Conservation (phyloP, 2,329 filamentous ascomycete genomes). For the Aspergillus intermedius region DNA sequence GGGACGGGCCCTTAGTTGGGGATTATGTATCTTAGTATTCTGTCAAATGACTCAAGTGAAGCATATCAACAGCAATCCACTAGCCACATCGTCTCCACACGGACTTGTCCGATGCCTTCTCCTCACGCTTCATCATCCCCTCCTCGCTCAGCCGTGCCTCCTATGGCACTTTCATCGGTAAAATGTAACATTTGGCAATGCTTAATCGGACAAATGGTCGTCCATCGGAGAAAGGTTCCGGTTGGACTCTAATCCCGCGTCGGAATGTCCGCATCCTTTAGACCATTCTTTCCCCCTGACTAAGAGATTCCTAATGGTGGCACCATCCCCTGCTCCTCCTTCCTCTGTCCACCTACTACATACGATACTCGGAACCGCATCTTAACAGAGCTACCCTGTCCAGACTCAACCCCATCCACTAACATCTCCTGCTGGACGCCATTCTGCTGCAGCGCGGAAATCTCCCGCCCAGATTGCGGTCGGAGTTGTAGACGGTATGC, state of each 20-base stretch:
- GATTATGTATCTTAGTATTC: not conserved
- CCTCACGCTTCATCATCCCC: not conserved
- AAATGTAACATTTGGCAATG: not conserved
- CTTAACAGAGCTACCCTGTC: slow-evolving; percentile 74
- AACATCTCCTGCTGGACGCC: slow-evolving; percentile 78
- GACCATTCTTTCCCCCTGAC: not conserved
- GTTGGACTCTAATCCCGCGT: not conserved
- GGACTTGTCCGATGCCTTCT: not conserved
- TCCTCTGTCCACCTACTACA: slow-evolving; percentile 54
- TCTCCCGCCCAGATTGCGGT: slow-evolving; percentile 73
- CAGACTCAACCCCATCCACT: slow-evolving; percentile 65
- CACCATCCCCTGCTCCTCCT: slow-evolving; percentile 80
- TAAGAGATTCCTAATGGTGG: slow-evolving; percentile 68
- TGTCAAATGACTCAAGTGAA: not conserved
- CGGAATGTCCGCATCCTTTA: not conserved
- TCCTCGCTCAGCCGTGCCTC: not conserved
- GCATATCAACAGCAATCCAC: not conserved
- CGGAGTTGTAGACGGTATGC: slow-evolving; percentile 73
- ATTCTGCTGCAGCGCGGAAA: slow-evolving; percentile 63
- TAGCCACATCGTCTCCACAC: not conserved
- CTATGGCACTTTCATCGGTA: not conserved
- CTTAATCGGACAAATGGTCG: too few relatives aligned
- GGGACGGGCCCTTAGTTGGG: too few relatives aligned
- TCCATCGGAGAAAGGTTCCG: too few relatives aligned
- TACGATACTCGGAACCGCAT: slow-evolving; percentile 86